These are phyloP conservation scores for Solanum hybrid DNA, from an alignment of 305 asterid species.

Conservation along the genomic window DNA sequence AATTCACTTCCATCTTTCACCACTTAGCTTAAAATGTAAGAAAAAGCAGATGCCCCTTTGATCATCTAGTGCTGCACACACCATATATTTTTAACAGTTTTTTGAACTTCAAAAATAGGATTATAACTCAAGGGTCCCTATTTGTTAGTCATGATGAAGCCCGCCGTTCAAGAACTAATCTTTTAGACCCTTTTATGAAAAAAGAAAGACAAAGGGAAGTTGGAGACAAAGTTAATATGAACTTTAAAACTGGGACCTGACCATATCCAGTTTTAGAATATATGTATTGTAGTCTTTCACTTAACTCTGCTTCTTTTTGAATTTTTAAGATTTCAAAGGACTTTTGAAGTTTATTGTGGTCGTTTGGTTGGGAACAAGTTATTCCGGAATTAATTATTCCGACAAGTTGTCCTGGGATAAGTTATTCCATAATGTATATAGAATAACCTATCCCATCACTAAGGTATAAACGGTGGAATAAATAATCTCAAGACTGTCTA, in stretches of 20 bases:
- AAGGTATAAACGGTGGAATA: too few relatives aligned
- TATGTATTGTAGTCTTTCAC: not conserved
- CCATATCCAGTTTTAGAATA: not conserved
- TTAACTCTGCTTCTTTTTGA: not conserved
- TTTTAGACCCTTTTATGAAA: constrained; percentile 16
- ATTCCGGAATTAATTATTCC: too few relatives aligned
- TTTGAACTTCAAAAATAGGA: not conserved
- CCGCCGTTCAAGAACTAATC: constrained; percentile 55
- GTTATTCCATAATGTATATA: not conserved
- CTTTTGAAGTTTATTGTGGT: not conserved
- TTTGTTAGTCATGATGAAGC: constrained; percentile 43
- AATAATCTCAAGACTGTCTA: not conserved
- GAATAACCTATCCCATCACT: not conserved
- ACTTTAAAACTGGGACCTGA: constrained; percentile 27
- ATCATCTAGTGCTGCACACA: not conserved
- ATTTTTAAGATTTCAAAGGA: constrained; percentile 2
- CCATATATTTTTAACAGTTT: not conserved
- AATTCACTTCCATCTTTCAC: not conserved
- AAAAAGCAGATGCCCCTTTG: not conserved
- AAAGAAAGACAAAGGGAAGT: constrained; percentile 17
- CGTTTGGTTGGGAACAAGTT: not conserved
- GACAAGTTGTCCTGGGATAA: not conserved
- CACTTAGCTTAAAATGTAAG: not conserved
- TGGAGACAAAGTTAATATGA: constrained; percentile 25
- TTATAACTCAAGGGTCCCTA: constrained; percentile 9